These are phyloP conservation scores for Lablab purpureus DNA, from an alignment of 306 rosid species.

Conservation along the genomic window DNA sequence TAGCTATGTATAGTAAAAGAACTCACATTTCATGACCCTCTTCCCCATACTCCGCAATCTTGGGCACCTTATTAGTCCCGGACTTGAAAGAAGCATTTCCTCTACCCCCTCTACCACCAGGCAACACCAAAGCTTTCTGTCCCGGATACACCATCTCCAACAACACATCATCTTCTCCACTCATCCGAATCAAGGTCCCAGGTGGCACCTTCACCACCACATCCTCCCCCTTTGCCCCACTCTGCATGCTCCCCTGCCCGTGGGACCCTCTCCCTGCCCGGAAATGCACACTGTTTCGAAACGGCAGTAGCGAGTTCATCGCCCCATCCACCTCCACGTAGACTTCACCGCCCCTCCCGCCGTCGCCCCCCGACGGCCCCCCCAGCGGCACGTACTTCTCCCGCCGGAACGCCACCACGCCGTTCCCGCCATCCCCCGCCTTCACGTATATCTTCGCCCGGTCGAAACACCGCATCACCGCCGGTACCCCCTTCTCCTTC, in stretches of 20 bases:
- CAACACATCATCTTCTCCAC: conserved; percentile 62
- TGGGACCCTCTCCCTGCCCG: conserved; percentile 84
- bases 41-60: conserved; percentile 93
- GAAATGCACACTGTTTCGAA: conserved; percentile 87
- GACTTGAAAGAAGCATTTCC: conserved; percentile 93
- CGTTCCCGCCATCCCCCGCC: conserved; percentile 90
- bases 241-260: conserved; percentile 74
- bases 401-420: conserved; percentile 91
- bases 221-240: conserved; percentile 91
- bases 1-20: neutral
- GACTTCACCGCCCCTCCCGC: conserved; percentile 92
- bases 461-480: conserved; percentile 96
- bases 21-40: conserved; percentile 80
- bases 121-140: conserved; percentile 76
- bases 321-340: conserved; percentile 82
- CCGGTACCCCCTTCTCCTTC: conserved; percentile 92
- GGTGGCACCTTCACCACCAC: conserved; percentile 89
- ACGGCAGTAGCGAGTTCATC: conserved; percentile 84
- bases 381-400: conserved; percentile 93
- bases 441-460: conserved; percentile 77
- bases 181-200: conserved; percentile 75
- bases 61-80: conserved; percentile 83
- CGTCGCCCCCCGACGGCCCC: conserved; percentile 94
- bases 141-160: conserved; percentile 87
- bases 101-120: conserved; percentile 96